Conservation (phyloP, 2,329 filamentous ascomycete genomes). For the Fonsecaea pedrosoi region DNA sequence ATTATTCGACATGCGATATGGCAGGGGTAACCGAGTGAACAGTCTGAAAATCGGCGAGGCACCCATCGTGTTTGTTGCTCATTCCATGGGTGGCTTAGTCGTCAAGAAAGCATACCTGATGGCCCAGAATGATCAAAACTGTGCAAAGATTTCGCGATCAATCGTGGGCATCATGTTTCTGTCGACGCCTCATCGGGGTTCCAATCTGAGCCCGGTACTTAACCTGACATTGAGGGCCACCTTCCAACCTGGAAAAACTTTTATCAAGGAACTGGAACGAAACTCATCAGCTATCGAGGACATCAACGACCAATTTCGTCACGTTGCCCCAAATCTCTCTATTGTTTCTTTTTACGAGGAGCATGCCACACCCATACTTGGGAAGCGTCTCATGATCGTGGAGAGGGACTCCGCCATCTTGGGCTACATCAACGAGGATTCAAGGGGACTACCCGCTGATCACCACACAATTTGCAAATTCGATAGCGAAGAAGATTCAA, state of each 20-base stretch:
- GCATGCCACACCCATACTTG: slow-evolving; percentile 25
- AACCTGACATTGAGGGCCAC: slow-evolving; percentile 44
- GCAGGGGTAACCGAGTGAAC: neutral
- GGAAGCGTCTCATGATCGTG: slow-evolving; percentile 35
- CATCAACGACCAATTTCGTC: slow-evolving; percentile 56
- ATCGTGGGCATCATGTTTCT: slow-evolving; percentile 41
- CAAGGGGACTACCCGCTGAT: slow-evolving; percentile 46
- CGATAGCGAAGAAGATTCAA: slow-evolving; percentile 38
- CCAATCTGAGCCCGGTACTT: slow-evolving; percentile 39
- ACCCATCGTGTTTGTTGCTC: slow-evolving; percentile 33
- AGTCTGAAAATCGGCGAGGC: slow-evolving; percentile 12
- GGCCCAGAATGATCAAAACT: slow-evolving; percentile 21
- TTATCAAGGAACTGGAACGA: slow-evolving; percentile 48
- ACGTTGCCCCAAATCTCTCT: slow-evolving; percentile 46
- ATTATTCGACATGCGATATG: slow-evolving; percentile 21
- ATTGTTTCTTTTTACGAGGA: slow-evolving; percentile 59
- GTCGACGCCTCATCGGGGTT: slow-evolving; percentile 44
- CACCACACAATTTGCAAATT: slow-evolving; percentile 47
- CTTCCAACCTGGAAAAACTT: slow-evolving; percentile 5
- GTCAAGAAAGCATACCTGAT: slow-evolving; percentile 31
- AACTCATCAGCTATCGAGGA: slow-evolving; percentile 47
- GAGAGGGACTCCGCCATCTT: slow-evolving; percentile 53
- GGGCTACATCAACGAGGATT: slow-evolving; percentile 52
- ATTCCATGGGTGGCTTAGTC: slow-evolving; percentile 30
- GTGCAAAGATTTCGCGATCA: slow-evolving; percentile 5